Evolutionary conservation across 352 stramenopile species (phyloP).

Genomic region (Phytopythium helicoides): DNA sequence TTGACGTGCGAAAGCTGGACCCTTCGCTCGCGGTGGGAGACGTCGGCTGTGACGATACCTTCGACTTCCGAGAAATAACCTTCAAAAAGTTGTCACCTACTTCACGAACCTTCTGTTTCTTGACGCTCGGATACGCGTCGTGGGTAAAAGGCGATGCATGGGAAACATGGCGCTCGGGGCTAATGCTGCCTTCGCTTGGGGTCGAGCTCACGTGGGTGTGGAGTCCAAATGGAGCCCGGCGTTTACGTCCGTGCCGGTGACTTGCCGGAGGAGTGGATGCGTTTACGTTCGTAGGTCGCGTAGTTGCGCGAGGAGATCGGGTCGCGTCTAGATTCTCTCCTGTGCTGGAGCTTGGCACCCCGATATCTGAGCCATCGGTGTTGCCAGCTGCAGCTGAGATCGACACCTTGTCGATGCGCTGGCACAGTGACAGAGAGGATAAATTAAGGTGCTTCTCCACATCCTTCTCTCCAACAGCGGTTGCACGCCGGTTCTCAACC

Average conservation of each 20-base stretch:
- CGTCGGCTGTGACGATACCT: conserved; percentile 14
- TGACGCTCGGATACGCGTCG: conserved; percentile 39
- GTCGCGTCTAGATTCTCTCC: background rate
- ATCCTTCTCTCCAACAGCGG: conserved; percentile 6
- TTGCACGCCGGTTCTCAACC: conserved; percentile 1
- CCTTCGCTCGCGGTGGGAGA: conserved; percentile 4
- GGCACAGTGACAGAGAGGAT: conserved; percentile 61
- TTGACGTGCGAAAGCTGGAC: background rate
- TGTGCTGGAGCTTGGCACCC: background rate
- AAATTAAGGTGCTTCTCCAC: conserved; percentile 24
- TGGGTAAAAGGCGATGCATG: conserved; percentile 9
- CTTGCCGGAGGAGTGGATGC: conserved; percentile 1
- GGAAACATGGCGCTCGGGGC: conserved; percentile 2
- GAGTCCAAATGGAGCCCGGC: conserved; percentile 1
- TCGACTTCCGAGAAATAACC: conserved; percentile 38
- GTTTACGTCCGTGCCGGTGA: conserved; percentile 1
- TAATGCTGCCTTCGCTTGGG: conserved; percentile 5
- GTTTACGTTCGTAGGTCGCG: background rate
- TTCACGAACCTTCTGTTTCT: conserved; percentile 56
- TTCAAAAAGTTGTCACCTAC: conserved; percentile 34
- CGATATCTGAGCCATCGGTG: background rate
- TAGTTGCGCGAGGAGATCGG: background rate
- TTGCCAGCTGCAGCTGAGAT: conserved; percentile 43
- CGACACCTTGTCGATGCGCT: conserved; percentile 75
- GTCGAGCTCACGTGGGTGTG: background rate